A percentile compares a stretch with the other conserved stretches of the same genome.
phyloP scores from a whole-genome alignment of 495 filamentous ascomycete species.

The Haplographium delicatum region DNA sequence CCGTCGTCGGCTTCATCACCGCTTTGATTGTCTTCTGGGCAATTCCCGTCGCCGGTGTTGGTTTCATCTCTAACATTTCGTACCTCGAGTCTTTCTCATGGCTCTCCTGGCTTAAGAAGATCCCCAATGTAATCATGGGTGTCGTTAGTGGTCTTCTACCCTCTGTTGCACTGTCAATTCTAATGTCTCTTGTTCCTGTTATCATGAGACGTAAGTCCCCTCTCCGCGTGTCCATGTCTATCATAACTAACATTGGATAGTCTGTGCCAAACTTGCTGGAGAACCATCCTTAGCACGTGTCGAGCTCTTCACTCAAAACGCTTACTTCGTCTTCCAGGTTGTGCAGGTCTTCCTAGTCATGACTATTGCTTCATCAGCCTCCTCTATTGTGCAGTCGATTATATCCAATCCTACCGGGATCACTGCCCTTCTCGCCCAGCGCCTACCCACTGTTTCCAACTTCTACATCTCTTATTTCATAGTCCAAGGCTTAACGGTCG shows the following conservation, averaged over 20 bases:
- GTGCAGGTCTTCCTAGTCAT: constrained; percentile 91
- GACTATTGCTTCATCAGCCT: constrained; percentile 71
- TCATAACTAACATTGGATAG: constrained; percentile 25
- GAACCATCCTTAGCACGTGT: constrained; percentile 71
- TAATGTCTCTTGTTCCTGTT: constrained; percentile 88
- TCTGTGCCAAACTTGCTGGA: constrained; percentile 71
- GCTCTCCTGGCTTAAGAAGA: constrained; percentile 66
- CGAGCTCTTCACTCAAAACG: constrained; percentile 85
- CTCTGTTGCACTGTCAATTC: constrained; percentile 67
- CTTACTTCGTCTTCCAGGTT: constrained; percentile 92
- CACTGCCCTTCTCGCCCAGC: constrained; percentile 61
- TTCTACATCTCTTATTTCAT: constrained; percentile 96
- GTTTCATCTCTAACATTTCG: constrained; percentile 79
- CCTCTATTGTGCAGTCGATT: constrained; percentile 60
- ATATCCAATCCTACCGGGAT: constrained; percentile 54
- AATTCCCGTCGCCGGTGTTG: constrained; percentile 84
- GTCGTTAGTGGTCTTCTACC: constrained; percentile 84
- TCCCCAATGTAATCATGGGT: constrained; percentile 69
- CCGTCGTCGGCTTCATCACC: constrained; percentile 62
- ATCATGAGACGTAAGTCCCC: constrained; percentile 51
- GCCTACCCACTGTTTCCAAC: constrained; percentile 78
- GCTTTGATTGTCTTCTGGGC: constrained; percentile 94
- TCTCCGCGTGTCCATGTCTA: constrained; percentile 26
- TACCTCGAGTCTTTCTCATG: constrained; percentile 60
- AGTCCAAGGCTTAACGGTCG: constrained; percentile 84